Conservation (phyloP, 495 filamentous ascomycete species). For the Aspergillus taichungensis region DNA sequence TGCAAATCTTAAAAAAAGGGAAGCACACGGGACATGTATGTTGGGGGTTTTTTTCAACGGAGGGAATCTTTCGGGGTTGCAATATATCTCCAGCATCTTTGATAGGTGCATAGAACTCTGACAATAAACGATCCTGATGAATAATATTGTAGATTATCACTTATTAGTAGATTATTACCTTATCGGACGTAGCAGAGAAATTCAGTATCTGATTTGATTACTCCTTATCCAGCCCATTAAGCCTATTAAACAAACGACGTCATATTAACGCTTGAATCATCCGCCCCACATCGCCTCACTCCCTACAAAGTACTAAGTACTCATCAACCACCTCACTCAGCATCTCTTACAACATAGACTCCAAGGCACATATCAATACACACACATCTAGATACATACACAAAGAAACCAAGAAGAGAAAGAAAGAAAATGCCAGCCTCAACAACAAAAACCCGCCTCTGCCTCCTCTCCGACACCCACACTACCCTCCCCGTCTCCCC, state of each 20-base stretch:
- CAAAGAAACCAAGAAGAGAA: not conserved
- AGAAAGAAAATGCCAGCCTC: conserved; percentile 2
- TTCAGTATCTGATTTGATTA: too few species aligned
- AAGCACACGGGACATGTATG: conserved; percentile 16
- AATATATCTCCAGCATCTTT: conserved; percentile 34
- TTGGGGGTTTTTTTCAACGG: conserved; percentile 18
- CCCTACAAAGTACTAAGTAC: too few species aligned
- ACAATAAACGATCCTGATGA: not conserved
- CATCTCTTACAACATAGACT: not conserved
- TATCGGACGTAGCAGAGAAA: too few species aligned
- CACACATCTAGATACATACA: not conserved
- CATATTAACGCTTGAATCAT: too few species aligned
- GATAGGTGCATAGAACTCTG: conserved; percentile 33
- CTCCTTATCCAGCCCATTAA: too few species aligned
- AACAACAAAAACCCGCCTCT: conserved; percentile 43
- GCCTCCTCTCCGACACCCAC: conserved; percentile 60
- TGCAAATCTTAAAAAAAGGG: conserved; percentile 28
- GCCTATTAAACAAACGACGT: too few species aligned
- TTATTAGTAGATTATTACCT: too few species aligned
- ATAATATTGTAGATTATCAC: not conserved
- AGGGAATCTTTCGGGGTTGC: conserved; percentile 40
- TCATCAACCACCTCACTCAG: not conserved
- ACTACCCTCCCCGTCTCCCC: conserved; percentile 25
- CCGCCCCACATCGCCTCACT: too few species aligned
- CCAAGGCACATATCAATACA: not conserved